Evolutionary conservation across 1,284 basidiomycete genomes (phyloP).

Genomic region (Boletellus sp.): DNA sequence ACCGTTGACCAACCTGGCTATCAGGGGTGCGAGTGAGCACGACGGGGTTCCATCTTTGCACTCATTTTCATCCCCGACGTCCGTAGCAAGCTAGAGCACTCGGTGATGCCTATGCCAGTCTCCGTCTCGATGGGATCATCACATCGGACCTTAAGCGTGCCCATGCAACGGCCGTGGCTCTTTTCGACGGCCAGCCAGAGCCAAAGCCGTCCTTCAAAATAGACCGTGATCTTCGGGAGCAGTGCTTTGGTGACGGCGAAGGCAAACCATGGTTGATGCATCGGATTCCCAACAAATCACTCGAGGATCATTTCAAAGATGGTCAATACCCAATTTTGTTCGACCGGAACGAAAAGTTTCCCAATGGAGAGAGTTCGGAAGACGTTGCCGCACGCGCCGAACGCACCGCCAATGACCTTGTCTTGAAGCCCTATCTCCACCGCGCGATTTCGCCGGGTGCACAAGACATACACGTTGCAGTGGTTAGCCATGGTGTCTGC

Average conservation of each 20-base stretch:
- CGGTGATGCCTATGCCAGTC: slow-evolving; percentile 58
- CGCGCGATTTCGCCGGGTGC: slow-evolving; percentile 37
- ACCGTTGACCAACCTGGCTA: slow-evolving; percentile 7
- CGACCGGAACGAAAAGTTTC: slow-evolving; percentile 56
- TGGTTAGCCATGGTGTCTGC: slow-evolving; percentile 81
- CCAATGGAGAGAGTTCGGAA: slow-evolving; percentile 69
- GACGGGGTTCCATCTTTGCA: background rate
- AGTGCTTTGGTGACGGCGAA: slow-evolving; percentile 73
- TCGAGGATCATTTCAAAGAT: slow-evolving; percentile 49
- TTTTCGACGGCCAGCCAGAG: slow-evolving; percentile 48
- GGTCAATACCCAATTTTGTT: slow-evolving; percentile 51
- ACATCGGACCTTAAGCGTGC: slow-evolving; percentile 82
- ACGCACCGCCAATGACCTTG: slow-evolving; percentile 52
- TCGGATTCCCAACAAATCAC: slow-evolving; percentile 33
- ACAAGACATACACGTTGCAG: slow-evolving; percentile 54
- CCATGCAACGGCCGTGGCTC: slow-evolving; percentile 61
- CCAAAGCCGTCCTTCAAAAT: slow-evolving; percentile 55
- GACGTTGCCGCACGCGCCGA: slow-evolving; percentile 66
- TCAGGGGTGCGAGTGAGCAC: slow-evolving; percentile 63
- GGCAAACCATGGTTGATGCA: slow-evolving; percentile 49
- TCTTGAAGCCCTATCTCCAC: slow-evolving; percentile 56
- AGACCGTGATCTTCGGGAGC: slow-evolving; percentile 57
- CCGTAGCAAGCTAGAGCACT: slow-evolving; percentile 80
- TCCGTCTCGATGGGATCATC: slow-evolving; percentile 65
- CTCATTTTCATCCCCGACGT: background rate